These are phyloP conservation scores for Chloroidium sp. DNA, from an alignment of 163 green algal species.

Conservation along the genomic window DNA sequence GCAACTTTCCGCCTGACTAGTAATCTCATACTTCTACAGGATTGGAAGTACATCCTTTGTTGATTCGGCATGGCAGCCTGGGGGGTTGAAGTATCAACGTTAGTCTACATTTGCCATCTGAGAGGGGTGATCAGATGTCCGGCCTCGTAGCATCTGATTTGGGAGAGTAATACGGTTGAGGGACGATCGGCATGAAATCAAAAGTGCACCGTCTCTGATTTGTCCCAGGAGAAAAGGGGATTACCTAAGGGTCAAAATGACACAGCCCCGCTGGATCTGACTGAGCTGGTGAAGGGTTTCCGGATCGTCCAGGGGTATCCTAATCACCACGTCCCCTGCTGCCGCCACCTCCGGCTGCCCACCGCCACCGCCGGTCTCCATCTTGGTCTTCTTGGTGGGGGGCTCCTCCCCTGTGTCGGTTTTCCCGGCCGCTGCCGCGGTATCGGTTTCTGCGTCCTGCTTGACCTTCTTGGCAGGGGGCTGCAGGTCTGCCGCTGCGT, in stretches of 20 bases:
- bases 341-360: neutral
- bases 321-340: neutral
- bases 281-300: slow-evolving; percentile 27
- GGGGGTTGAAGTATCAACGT: too few relatives aligned
- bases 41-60: too few relatives aligned
- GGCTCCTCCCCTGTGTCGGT: neutral
- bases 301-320: slow-evolving; percentile 10
- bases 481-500: neutral
- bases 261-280: slow-evolving; percentile 30
- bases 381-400: neutral
- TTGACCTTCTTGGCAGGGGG: slow-evolving; percentile 2
- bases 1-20: too few relatives aligned
- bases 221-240: neutral
- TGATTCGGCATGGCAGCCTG: too few relatives aligned
- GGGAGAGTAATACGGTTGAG: too few relatives aligned
- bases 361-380: neutral
- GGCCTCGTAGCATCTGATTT: too few relatives aligned
- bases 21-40: too few relatives aligned
- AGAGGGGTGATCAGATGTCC: too few relatives aligned
- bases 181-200: too few relatives aligned
- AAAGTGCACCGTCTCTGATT: too few relatives aligned
- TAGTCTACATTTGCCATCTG: too few relatives aligned
- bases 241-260: slow-evolving; percentile 29
- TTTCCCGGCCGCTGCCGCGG: too few relatives aligned
- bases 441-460: neutral